Evolutionary conservation across 1,284 basidiomycete species (phyloP), one percentile per base, ranked within the genome.

Genomic region (Butyriboletus appendiculatus): DNA sequence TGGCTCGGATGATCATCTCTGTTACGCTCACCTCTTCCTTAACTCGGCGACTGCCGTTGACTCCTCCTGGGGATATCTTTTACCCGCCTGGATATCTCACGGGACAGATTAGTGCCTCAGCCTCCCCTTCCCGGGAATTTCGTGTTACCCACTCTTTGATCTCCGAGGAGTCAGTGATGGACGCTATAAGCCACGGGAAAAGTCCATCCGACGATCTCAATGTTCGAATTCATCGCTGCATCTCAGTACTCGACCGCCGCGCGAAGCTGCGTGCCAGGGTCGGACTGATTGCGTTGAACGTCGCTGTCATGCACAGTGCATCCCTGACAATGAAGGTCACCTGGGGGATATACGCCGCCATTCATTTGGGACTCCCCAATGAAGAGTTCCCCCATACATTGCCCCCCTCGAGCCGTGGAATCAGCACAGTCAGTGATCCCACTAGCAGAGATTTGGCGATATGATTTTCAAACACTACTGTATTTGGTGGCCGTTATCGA

Each of bases 131-230:
- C 50, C 55, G 55, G 61, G 55, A 59, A 59, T 53, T 35, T 47
- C 33, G 26, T 30, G 33, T 46, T 55, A 14, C 30, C 38, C 45
- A 42, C 38, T 52, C 55, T 48, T 55, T 39, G 54, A 69, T 62
- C 63, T 65, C 67, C 64, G 64, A 65, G 64, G 64, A 65, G 55
- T 56, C 58, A 18, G 40, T 56, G 55, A 48, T 47, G 53, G 48
- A 52, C 39, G 35, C 39, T 26, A 48, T 53, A 34, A 50, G 37
- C 50, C 38, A 53, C 51, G 42, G 55, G 45, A 53, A 52, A 52
- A 26, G 43, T 30, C 18, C 48, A 34, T 48, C 48, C 34, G 54
- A 50, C 45, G 50, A 64, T 66, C 50, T 37, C 59, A 52, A 40
- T 46, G 35, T 48, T 49, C 47, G 39, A 48, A 45, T 46, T 18